Base-by-base conservation (phyloP, 768 basidiomycete genomes). In the Mycena belliarum region DNA sequence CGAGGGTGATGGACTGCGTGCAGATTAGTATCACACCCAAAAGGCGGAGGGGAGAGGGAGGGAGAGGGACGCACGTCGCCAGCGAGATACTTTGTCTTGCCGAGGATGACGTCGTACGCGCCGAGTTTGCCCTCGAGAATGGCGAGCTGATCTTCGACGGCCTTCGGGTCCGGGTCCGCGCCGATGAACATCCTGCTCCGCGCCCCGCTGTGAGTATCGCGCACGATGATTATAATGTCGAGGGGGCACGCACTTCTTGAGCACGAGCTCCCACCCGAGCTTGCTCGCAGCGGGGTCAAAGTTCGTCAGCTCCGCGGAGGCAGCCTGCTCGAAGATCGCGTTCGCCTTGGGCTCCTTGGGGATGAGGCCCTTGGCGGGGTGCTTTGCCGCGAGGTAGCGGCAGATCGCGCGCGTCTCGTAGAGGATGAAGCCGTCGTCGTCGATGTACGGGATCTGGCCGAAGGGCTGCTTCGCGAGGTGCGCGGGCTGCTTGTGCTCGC, bases 41-140 rank as follows among this genome's bases (percentile, higher is more conserved):
- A n/a, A n/a, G n/a, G n/a, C n/a, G n/a, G n/a, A n/a, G n/a, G n/a
- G n/a, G n/a, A n/a, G n/a, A n/a, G n/a, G n/a, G n/a, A n/a, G n/a
- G n/a, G n/a, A n/a, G n/a, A n/a, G 21, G 10, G 25, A 67, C 73
- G 50, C 33, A 75, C 82, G 61, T 86, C 73, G 1, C 84, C 84
- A n/a, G 78, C 82, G 35, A 86, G 64, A 66, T 83, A 86, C 60
- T 76, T 78, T 54, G 80, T 78, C 67, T 82, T 85, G 29, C 74
- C 68, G 29, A 89, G 73, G 54, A 88, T 82, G 18, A 61, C 53
- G 24, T 88, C 84, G 67, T 86, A 87, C 2, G 66, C 82, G 28
- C 79, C 75, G 25, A 87, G 73, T 58, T 76, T 81, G 0, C 57
- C 68, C 32, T 74, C 70, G 21, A 83, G 70, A 1, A 62, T 64